A percentile compares a stretch with the other conserved stretches of the same genome.
phyloP scores from a whole-genome alignment of 2,329 filamentous ascomycete genomes.

The Zarea fungicola region DNA sequence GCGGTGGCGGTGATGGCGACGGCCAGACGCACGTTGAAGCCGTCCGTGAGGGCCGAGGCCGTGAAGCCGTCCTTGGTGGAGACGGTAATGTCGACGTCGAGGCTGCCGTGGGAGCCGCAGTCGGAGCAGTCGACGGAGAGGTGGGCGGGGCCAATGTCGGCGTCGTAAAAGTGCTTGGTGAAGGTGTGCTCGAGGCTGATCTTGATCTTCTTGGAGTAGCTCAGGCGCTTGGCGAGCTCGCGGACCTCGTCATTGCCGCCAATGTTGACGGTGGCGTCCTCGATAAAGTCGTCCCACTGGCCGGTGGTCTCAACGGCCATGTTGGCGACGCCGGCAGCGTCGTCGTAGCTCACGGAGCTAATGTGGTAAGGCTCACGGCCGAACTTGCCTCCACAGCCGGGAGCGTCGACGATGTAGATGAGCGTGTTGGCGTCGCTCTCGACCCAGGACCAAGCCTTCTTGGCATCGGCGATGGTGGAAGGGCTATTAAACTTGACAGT shows the following conservation, averaged over 20 bases:
- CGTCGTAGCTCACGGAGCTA: slow-evolving; percentile 4
- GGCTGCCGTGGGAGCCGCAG: slow-evolving; percentile 13
- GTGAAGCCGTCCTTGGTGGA: slow-evolving; percentile 12
- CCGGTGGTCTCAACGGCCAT: slow-evolving; percentile 2
- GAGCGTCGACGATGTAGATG: slow-evolving; percentile 10
- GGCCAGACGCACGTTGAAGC: slow-evolving; percentile 9
- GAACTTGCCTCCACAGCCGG: slow-evolving; percentile 9
- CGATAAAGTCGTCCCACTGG: slow-evolving; percentile 10
- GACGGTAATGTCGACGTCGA: slow-evolving; percentile 12
- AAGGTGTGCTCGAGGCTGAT: slow-evolving; percentile 13
- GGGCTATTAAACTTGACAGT: neutral
- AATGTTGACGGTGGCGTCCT: slow-evolving; percentile 11
- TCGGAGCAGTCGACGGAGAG: slow-evolving; percentile 13
- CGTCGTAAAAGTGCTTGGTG: slow-evolving; percentile 14
- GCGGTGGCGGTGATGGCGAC: slow-evolving; percentile 12
- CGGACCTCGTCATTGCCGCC: slow-evolving; percentile 1
- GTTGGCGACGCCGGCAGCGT: neutral
- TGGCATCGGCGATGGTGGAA: slow-evolving; percentile 5
- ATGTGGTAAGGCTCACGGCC: slow-evolving; percentile 13
- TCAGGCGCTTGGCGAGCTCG: slow-evolving; percentile 3
- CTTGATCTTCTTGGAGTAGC: slow-evolving; percentile 14
- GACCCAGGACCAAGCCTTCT: slow-evolving; percentile 10
- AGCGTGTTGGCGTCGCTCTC: slow-evolving; percentile 6
- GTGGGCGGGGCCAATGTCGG: slow-evolving; percentile 12
- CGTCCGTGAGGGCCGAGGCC: slow-evolving; percentile 11